phyloP scores from a whole-genome alignment of 768 basidiomycete species.

The Xerocomus spinulosus region DNA sequence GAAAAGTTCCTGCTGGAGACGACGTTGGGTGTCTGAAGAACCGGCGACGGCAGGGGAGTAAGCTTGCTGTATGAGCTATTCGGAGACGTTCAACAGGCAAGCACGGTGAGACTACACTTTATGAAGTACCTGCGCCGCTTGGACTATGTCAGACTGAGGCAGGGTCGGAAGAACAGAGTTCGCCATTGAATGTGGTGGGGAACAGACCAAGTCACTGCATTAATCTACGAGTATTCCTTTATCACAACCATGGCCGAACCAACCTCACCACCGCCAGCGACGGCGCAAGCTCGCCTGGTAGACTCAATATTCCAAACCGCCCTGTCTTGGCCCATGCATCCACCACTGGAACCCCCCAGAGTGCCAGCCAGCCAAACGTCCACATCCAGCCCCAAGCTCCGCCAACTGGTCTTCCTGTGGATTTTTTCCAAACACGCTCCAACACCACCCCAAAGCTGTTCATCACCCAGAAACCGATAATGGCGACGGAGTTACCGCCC shows the following conservation, averaged over 20 bases:
- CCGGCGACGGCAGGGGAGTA: slow-evolving; percentile 50
- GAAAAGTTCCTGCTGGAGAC: slow-evolving; percentile 67
- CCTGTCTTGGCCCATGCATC: slow-evolving; percentile 34
- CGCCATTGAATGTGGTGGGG: slow-evolving; percentile 13
- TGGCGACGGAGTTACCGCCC: slow-evolving; percentile 39
- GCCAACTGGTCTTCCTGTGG: slow-evolving; percentile 40
- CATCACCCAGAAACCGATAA: slow-evolving; percentile 52
- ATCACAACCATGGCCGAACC: background rate
- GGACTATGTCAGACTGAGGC: slow-evolving; percentile 48
- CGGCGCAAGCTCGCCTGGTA: slow-evolving; percentile 11
- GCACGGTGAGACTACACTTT: slow-evolving; percentile 8
- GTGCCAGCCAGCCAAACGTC: slow-evolving; percentile 46
- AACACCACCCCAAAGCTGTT: slow-evolving; percentile 48
- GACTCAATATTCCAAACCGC: slow-evolving; percentile 5
- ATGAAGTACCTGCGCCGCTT: slow-evolving; percentile 52
- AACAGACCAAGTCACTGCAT: background rate
- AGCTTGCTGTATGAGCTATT: slow-evolving; percentile 66
- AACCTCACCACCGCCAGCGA: slow-evolving; percentile 25
- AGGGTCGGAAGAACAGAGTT: slow-evolving; percentile 49
- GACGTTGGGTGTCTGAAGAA: slow-evolving; percentile 56
- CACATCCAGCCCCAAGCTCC: slow-evolving; percentile 50
- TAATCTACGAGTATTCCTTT: too few species aligned
- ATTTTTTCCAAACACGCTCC: slow-evolving; percentile 43
- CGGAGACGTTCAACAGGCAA: slow-evolving; percentile 10
- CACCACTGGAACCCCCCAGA: slow-evolving; percentile 45